phyloP scores from a whole-genome alignment of 768 basidiomycete genomes.

The Filobasidium floriforme region DNA sequence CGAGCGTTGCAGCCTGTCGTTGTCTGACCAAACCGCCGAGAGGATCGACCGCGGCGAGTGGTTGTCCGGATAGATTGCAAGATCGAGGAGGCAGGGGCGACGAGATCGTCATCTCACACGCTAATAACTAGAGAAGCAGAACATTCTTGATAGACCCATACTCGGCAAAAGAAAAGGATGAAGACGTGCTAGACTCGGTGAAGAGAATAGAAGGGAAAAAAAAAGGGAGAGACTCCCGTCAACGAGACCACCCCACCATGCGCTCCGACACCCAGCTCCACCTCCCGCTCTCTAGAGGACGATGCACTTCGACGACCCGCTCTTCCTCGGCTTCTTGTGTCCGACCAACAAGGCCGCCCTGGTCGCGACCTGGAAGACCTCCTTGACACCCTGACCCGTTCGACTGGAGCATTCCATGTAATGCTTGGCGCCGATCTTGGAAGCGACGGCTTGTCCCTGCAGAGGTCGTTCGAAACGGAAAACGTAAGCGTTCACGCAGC shows the following conservation, averaged over 20 bases:
- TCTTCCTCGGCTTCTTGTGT: constrained; percentile 5
- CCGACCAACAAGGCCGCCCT: constrained; percentile 47
- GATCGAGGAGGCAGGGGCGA: too few species aligned
- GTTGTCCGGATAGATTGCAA: too few species aligned
- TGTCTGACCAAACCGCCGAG: too few species aligned
- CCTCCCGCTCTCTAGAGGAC: neutral
- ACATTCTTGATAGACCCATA: too few species aligned
- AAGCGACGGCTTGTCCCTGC: constrained; percentile 85
- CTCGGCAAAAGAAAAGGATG: too few species aligned
- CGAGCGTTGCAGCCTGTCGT: too few species aligned
- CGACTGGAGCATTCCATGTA: constrained; percentile 97
- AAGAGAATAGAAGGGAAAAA: too few species aligned
- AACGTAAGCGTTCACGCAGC: constrained; percentile 11
- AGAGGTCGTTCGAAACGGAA: constrained; percentile 14
- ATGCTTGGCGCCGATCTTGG: constrained; percentile 93
- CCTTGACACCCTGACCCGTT: constrained; percentile 91
- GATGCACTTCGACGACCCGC: neutral
- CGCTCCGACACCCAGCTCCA: neutral
- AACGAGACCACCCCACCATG: neutral
- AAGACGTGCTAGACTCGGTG: too few species aligned
- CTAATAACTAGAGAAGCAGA: too few species aligned
- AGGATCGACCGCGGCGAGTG: too few species aligned
- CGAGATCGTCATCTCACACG: too few species aligned
- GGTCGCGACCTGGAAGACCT: constrained; percentile 97
- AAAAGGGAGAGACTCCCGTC: too few species aligned